Percentiles rank a stretch among this genome's conserved stretches.
Conservation (phyloP, 75 land plant species). For the Sequoiadendron giganteum region DNA sequence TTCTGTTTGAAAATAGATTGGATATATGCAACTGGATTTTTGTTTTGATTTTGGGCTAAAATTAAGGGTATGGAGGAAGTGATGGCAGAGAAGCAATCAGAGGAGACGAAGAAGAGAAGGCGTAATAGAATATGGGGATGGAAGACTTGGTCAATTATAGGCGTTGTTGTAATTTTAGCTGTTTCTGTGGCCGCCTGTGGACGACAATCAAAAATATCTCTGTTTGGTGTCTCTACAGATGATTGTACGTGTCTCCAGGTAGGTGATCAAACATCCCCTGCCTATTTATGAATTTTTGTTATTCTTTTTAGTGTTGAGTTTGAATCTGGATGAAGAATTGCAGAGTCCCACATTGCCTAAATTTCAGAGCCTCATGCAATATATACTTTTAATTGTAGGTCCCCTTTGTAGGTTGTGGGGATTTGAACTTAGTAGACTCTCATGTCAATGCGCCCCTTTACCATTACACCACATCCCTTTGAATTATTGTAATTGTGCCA, state of each 20-base stretch:
- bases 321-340: not conserved
- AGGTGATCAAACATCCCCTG: not conserved
- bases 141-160: not conserved
- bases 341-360: not conserved
- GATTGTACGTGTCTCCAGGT: not conserved
- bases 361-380: not conserved
- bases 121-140: not conserved
- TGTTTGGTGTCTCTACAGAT: not conserved
- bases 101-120: not conserved
- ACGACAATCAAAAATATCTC: not conserved
- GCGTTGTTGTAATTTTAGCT: not conserved
- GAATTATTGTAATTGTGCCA: not conserved
- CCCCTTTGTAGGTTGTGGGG: not conserved
- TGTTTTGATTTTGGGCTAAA: not conserved
- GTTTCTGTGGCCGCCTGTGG: constrained; percentile 7
- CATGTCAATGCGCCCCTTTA: not conserved
- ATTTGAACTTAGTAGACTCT: not conserved
- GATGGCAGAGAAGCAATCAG: not conserved
- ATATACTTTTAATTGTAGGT: not conserved
- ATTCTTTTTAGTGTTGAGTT: not conserved
- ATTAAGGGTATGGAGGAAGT: not conserved
- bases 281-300: not conserved
- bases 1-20: not conserved
- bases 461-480: not conserved
- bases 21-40: not conserved